A percentile compares a stretch with the other conserved stretches of the same genome.
Conservation (phyloP, 1,284 basidiomycete genomes). For the Somion occarium region DNA sequence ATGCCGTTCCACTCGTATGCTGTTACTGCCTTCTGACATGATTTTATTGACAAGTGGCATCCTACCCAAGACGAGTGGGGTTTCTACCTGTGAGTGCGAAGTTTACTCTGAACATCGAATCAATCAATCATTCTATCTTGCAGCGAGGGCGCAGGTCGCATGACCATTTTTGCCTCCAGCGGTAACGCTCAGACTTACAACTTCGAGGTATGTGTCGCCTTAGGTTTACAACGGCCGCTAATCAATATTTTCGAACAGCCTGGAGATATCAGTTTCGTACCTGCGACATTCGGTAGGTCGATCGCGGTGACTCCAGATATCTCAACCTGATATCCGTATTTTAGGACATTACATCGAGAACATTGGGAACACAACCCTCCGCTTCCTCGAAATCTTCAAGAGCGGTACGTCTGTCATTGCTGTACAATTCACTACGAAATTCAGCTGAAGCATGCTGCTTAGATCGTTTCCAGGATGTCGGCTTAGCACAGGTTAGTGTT, state of each 20-base stretch:
- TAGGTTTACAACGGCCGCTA: neutral
- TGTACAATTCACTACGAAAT: neutral
- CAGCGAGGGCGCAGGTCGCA: conserved; percentile 51
- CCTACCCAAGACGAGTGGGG: conserved; percentile 59
- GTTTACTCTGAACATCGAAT: neutral
- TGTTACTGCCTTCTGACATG: too few relatives aligned
- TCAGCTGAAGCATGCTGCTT: neutral
- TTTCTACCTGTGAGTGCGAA: conserved; percentile 14
- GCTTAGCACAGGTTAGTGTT: conserved; percentile 4
- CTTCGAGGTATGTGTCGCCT: conserved; percentile 37
- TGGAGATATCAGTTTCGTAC: conserved; percentile 63
- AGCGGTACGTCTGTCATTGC: conserved; percentile 30
- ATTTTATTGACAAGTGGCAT: conserved; percentile 50
- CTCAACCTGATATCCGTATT: conserved; percentile 10
- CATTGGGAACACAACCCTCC: conserved; percentile 57
- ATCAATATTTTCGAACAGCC: conserved; percentile 28
- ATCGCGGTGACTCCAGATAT: conserved; percentile 1
- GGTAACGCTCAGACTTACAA: conserved; percentile 64
- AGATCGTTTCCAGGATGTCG: conserved; percentile 5
- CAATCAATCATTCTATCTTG: neutral
- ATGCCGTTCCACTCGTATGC: too few relatives aligned
- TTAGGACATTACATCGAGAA: conserved; percentile 65
- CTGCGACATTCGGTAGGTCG: conserved; percentile 43
- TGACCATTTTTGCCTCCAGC: conserved; percentile 59
- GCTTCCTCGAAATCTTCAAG: conserved; percentile 63